Conservation (phyloP, 208 protist species). For the Leishmania turanica region DNA sequence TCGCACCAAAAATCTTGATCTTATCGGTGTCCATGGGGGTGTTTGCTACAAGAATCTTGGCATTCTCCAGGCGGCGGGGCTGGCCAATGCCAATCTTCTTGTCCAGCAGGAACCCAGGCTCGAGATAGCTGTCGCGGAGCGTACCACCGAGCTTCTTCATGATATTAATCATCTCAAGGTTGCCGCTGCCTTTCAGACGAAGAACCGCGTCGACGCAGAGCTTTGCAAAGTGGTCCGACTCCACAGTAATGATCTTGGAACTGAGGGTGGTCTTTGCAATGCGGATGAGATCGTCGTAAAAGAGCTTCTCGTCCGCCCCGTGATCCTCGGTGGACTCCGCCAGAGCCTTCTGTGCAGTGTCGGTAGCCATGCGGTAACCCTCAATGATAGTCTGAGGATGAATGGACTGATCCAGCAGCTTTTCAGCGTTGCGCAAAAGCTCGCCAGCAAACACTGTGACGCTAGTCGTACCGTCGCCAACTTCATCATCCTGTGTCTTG, state of each 20-base stretch:
- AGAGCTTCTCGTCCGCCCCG: slow-evolving; percentile 84
- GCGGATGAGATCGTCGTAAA: slow-evolving; percentile 97
- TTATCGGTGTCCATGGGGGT: slow-evolving; percentile 99
- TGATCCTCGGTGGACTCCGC: slow-evolving; percentile 82
- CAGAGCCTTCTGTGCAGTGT: slow-evolving; percentile 88
- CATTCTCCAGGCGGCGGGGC: slow-evolving; percentile 97
- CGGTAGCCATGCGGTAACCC: slow-evolving; percentile 89
- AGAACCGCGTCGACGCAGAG: slow-evolving; percentile 99
- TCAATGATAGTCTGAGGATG: slow-evolving; percentile 99
- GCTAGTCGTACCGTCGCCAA: slow-evolving; percentile 99
- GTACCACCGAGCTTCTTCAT: slow-evolving; percentile 99
- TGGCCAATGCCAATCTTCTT: slow-evolving; percentile 99
- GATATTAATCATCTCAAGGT: slow-evolving; percentile 99
- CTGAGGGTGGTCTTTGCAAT: slow-evolving; percentile 99
- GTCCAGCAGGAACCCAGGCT: slow-evolving; percentile 99
- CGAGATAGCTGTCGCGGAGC: slow-evolving; percentile 98
- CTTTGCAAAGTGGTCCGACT: slow-evolving; percentile 98
- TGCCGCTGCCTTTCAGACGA: slow-evolving; percentile 92
- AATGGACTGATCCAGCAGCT: slow-evolving; percentile 97
- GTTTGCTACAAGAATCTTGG: slow-evolving; percentile 99
- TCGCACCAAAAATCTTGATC: slow-evolving; percentile 98
- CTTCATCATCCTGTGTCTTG: slow-evolving; percentile 99
- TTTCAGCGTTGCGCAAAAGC: slow-evolving; percentile 99
- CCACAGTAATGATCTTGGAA: slow-evolving; percentile 98
- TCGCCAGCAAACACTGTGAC: slow-evolving; percentile 99